phyloP scores from a whole-genome alignment of 108 stramenopile genomes.

The Pelagomonas calceolata region DNA sequence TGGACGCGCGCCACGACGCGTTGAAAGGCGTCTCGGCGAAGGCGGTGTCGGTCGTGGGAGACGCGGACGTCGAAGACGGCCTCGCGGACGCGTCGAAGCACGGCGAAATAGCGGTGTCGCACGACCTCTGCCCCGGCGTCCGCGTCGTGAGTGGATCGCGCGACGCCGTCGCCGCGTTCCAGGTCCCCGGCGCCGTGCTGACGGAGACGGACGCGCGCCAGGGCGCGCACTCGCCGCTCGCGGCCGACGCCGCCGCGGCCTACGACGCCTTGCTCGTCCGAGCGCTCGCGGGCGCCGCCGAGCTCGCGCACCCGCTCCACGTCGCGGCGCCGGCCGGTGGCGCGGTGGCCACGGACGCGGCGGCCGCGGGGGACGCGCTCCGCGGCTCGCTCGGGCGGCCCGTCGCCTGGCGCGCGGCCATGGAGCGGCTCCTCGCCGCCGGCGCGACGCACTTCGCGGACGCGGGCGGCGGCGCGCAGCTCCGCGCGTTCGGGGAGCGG shows the following conservation, averaged over 20 bases:
- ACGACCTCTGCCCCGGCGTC: not conserved
- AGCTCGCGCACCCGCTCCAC: not conserved
- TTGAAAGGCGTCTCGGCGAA: not conserved
- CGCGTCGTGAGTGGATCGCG: not conserved
- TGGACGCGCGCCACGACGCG: not conserved
- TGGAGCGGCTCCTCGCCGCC: not conserved
- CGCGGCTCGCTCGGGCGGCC: not conserved
- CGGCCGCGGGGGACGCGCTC: not conserved
- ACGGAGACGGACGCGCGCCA: not conserved
- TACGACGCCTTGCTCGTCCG: not conserved
- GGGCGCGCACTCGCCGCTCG: not conserved
- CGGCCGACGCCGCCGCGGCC: not conserved
- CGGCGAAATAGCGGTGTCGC: not conserved
- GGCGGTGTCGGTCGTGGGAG: not conserved
- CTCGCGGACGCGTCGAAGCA: not conserved
- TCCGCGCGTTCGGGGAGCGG: too few relatives aligned
- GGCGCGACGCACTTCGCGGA: not conserved
- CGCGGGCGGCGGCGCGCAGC: not conserved
- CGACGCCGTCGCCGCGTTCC: not conserved
- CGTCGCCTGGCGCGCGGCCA: not conserved
- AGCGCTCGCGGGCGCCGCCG: not conserved
- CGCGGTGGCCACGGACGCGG: not conserved
- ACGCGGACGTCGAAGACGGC: not conserved
- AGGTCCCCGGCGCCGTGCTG: not conserved
- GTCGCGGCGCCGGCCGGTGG: not conserved